Evolutionary conservation across 106 monocot species (phyloP).

Genomic region (Dioscorea zingiberensis): DNA sequence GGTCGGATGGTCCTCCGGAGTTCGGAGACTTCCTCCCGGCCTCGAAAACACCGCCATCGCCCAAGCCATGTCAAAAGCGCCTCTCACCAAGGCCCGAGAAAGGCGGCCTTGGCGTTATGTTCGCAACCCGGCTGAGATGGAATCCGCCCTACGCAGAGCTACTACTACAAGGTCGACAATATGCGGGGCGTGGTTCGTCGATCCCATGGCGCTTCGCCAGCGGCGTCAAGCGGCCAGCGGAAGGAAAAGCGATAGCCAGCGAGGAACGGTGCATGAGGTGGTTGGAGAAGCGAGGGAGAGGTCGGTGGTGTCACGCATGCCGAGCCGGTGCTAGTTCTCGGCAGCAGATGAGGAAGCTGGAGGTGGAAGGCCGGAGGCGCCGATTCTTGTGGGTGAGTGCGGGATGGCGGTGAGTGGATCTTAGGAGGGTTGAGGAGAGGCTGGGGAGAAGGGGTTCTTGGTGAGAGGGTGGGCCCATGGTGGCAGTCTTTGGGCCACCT

Average conservation of each 20-base stretch:
- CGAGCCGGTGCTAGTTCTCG: constrained; percentile 10
- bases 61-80: not conserved
- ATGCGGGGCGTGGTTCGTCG: constrained; percentile 3
- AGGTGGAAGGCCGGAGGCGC: constrained; percentile 1
- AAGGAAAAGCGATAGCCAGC: not conserved
- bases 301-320: constrained; percentile 7
- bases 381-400: constrained; percentile 13
- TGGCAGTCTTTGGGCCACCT: constrained; percentile 6
- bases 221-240: not conserved
- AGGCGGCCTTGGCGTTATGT: not conserved
- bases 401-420: constrained; percentile 3
- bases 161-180: not conserved
- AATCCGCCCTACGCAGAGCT: constrained; percentile 10
- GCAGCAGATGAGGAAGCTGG: constrained; percentile 2
- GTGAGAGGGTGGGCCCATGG: constrained; percentile 13
- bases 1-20: not conserved
- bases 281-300: not conserved
- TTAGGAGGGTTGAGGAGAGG: constrained; percentile 13
- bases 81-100: not conserved
- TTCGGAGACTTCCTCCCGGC: constrained; percentile 7
- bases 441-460: constrained; percentile 1
- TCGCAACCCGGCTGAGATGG: constrained; percentile 1
- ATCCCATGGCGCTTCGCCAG: not conserved
- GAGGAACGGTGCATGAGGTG: not conserved
- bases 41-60: not conserved